Conservation (phyloP, 345 rosid species). For the Lepidium aucheri region DNA sequence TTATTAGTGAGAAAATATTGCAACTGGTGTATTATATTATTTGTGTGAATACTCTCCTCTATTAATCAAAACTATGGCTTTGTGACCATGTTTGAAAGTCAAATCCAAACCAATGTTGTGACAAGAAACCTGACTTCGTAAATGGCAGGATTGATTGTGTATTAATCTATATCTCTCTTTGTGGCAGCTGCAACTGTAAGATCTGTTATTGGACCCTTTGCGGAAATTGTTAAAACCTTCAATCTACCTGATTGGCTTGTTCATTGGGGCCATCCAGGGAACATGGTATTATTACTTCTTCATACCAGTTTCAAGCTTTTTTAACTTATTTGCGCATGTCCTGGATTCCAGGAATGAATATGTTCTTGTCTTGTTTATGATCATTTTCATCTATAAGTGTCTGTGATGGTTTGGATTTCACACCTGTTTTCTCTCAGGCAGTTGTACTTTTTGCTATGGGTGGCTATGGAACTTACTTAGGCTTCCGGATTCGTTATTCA, state of each 20-base stretch:
- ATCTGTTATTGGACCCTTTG: slow-evolving; percentile 65
- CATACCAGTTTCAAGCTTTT: background rate
- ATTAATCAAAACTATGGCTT: background rate
- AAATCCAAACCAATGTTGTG: background rate
- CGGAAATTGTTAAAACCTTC: slow-evolving; percentile 66
- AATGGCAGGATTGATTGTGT: background rate
- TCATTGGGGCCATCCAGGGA: slow-evolving; percentile 96
- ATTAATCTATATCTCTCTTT: slow-evolving; percentile 2
- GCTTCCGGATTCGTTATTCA: slow-evolving; percentile 69
- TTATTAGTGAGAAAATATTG: background rate
- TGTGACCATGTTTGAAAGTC: background rate
- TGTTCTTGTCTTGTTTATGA: background rate
- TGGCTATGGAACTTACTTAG: slow-evolving; percentile 88
- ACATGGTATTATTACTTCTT: slow-evolving; percentile 47
- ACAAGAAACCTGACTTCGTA: background rate
- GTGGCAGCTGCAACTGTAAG: slow-evolving; percentile 59
- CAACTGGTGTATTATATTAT: background rate
- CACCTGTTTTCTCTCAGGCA: slow-evolving; percentile 38
- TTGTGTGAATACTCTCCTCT: background rate
- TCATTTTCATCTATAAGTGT: background rate
- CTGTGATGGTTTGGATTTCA: slow-evolving; percentile 2
- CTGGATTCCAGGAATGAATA: too few species aligned
- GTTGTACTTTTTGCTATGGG: slow-evolving; percentile 98
- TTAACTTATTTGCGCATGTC: too few species aligned
- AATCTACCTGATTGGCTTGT: slow-evolving; percentile 88